Conservation (phyloP, 257 asterid genomes). For the Penstemon barbatus region DNA sequence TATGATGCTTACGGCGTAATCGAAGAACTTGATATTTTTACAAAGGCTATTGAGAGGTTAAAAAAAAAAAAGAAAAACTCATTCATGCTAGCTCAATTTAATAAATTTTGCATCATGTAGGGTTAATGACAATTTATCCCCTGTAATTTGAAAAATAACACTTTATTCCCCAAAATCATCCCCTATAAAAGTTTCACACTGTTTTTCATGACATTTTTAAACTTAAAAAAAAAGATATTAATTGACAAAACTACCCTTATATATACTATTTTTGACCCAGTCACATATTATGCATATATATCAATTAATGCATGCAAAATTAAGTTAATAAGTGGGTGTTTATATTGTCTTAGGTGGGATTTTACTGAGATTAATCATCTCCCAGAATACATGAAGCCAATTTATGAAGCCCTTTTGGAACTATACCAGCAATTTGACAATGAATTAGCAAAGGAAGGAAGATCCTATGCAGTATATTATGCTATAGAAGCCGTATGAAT, state of each 20-base stretch:
- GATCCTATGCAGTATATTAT: background rate
- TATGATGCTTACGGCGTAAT: constrained; percentile 30
- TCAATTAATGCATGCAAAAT: background rate
- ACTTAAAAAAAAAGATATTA: no score
- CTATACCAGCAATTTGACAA: background rate
- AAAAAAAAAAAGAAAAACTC: background rate
- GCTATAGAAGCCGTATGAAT: background rate
- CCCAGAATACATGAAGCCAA: constrained; percentile 12
- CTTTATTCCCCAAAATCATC: no score
- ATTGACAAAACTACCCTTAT: no score
- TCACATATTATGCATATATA: no score
- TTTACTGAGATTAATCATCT: constrained; percentile 5
- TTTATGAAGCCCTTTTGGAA: constrained; percentile 1
- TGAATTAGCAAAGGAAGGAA: constrained; percentile 5
- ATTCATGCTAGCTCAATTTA: no score
- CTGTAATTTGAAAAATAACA: no score
- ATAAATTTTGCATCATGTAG: no score
- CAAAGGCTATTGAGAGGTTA: constrained; percentile 22
- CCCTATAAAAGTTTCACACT: no score
- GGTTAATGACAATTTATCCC: no score
- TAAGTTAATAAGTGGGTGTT: background rate
- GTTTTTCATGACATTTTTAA: no score
- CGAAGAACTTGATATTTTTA: constrained; percentile 22
- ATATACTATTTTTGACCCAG: background rate
- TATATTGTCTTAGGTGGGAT: constrained; percentile 16